Conservation (phyloP, 306 rosid genomes). For the Acmispon strigosus region DNA sequence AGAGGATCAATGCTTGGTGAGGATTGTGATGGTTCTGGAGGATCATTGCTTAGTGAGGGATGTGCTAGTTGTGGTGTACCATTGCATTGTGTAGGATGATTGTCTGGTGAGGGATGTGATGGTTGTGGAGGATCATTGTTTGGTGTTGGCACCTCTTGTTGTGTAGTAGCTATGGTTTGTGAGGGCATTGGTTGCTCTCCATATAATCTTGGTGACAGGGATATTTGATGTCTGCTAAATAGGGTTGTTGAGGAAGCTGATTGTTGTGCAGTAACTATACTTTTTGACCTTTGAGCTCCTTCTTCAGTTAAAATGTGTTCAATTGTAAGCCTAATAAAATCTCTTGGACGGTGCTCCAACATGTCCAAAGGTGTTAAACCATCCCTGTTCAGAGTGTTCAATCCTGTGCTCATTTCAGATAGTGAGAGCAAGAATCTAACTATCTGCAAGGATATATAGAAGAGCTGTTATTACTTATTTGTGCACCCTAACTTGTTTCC, state of each 20-base stretch:
- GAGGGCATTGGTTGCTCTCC: too few relatives aligned
- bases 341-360: not conserved
- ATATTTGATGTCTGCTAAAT: not conserved
- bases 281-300: not conserved
- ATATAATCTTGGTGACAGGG: too few relatives aligned
- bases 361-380: not conserved
- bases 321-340: not conserved
- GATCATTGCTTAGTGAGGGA: not conserved
- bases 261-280: not conserved
- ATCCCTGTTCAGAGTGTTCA: not conserved
- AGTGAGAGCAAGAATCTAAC: constrained; percentile 21
- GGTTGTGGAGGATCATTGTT: too few relatives aligned
- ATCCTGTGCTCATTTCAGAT: constrained; percentile 2
- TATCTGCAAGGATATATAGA: constrained; percentile 6
- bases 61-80: not conserved
- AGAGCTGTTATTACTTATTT: not conserved
- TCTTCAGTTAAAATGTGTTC: constrained; percentile 3
- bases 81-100: not conserved
- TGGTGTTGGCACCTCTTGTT: too few relatives aligned
- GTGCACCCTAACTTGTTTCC: not conserved
- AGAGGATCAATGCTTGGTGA: not conserved
- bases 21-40: not conserved
- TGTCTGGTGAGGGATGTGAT: not conserved
- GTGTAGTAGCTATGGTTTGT: too few relatives aligned
- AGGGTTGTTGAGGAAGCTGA: not conserved